phyloP scores from a whole-genome alignment of 257 asterid genomes.

The Lycium ferocissimum region DNA sequence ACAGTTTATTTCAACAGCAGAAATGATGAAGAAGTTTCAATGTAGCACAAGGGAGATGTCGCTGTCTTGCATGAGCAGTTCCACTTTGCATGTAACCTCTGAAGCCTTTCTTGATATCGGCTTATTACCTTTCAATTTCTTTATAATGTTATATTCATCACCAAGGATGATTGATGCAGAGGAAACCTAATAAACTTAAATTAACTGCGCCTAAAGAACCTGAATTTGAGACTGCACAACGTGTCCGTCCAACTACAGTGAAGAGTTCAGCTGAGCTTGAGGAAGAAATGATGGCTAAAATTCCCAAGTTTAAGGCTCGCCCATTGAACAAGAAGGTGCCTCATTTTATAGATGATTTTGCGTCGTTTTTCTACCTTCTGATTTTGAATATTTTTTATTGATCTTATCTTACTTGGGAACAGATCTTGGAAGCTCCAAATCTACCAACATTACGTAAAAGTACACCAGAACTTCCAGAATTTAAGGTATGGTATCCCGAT shows the following conservation, averaged over 20 bases:
- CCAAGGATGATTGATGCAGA: constrained; percentile 40
- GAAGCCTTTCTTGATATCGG: not conserved
- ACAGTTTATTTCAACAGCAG: constrained; percentile 86
- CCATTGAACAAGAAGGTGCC: constrained; percentile 84
- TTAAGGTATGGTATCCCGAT: constrained; percentile 59
- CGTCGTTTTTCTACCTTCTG: not conserved
- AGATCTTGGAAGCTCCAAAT: constrained; percentile 77
- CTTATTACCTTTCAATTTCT: not conserved
- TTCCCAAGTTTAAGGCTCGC: constrained; percentile 92
- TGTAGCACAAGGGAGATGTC: constrained; percentile 78
- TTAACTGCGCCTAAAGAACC: constrained; percentile 94
- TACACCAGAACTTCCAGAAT: constrained; percentile 79
- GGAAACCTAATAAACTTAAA: constrained; percentile 75
- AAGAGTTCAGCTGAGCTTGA: constrained; percentile 92
- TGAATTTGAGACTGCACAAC: constrained; percentile 88
- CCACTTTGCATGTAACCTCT: constrained; percentile 59
- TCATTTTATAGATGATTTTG: not conserved
- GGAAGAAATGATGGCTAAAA: constrained; percentile 93
- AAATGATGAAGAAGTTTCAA: constrained; percentile 86
- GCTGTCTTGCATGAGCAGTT: constrained; percentile 43
- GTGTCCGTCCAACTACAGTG: constrained; percentile 67
- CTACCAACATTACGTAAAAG: constrained; percentile 71
- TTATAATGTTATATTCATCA: constrained; percentile 8
- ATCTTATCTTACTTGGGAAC: constrained; percentile 2
- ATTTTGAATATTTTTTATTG: not conserved